Evolutionary conservation across 2,329 filamentous ascomycete species (phyloP), one percentile per base, ranked within the genome.

Genomic region (Colletotrichum lini): DNA sequence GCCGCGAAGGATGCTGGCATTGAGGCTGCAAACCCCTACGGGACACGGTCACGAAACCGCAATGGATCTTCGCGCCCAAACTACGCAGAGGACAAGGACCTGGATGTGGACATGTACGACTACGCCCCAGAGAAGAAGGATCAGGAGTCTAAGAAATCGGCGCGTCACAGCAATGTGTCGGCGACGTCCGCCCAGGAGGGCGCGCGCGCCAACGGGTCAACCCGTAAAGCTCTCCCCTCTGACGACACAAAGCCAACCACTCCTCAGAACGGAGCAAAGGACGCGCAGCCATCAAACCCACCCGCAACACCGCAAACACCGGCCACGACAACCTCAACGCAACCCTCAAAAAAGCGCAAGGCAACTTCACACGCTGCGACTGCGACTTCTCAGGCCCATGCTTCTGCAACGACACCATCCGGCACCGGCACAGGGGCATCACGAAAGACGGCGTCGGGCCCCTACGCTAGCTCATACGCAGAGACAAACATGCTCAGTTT

Each of bases 31-130:
- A 91, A 90, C 76, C 91, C 91, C 58, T 98, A 99, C 82, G 96
- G 96, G 78, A 99, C 96, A 80, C 93, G 95, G 77, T 98, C 95
- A 76, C 93, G 96, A 80, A 97, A 97, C 82, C 92, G 95, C 78
- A 92, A 90, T 69, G 93, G 93, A 77, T 90, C 89, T 75, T 88
- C 93, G 76, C 93, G 96, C 76, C 91, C 93, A 75, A 99, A 99
- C 83, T 99, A 99, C 82, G 96, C 96, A 61, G 96, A 99, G 84
- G 94, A 96, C 82, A 93, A 90, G 83, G 96, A 98, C 81, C 87
- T 95, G 76, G 96, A 98, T 78, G 91, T 94, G 82, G 96, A 98
- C 71, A 83, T 88, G 80, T 94, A 95, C 80, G 96, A 98, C 78
- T 89, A 87, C 80, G 84, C 87, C 78, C 80, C 84, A 64, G 83